Evolutionary conservation across 2,329 filamentous ascomycete genomes (phyloP), one percentile per base, ranked within the genome.

Genomic region (Alternaria conjuncta): DNA sequence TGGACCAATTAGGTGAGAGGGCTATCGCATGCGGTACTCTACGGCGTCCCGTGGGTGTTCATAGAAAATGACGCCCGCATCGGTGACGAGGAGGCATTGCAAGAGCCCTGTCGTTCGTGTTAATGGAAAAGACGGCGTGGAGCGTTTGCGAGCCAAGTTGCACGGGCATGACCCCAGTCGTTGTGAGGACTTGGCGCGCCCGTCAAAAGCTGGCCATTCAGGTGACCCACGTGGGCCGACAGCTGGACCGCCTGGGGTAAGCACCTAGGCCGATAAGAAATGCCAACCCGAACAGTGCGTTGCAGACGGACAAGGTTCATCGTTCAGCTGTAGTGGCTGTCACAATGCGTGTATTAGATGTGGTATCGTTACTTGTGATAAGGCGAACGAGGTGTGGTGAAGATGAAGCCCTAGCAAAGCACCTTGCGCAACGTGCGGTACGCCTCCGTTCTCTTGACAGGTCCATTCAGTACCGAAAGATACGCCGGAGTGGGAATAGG

Each of bases 21-120:
- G 50, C 44, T 56, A 63, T 63, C 61, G 66, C 71, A 73, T 73
- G 69, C 49, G 61, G 63, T 57, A 65, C 67, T 53, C 68, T 70
- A 68, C 50, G 55, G 67, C 61, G 47, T 63, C 63, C 60, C 60
- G 50, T 66, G 53, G 63, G 60, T 54, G 50, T 60, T 68, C 43
- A 65, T 62, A 68, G 60, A 61, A 64, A 64, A 64, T 46, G 57
- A 68, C 60, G 57, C 61, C 71, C 64, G 64, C 68, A 67, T 71
- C 57, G 51, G 67, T 68, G 69, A 70, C 66, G 57, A 68, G 49
- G 65, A 69, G 67, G 65, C 70, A 71, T 71, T 62, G 66, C 60
- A 61, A 60, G 57, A 64, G 60, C 57, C 64, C 61, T 63, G 61
- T 60, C 50, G 60, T 66, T 64, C 60, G 61, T 66, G 59, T 68